These are phyloP conservation scores for Ophiocordyceps camponoti-saundersi DNA, from an alignment of 2,329 filamentous ascomycete genomes.

Conservation along the genomic window DNA sequence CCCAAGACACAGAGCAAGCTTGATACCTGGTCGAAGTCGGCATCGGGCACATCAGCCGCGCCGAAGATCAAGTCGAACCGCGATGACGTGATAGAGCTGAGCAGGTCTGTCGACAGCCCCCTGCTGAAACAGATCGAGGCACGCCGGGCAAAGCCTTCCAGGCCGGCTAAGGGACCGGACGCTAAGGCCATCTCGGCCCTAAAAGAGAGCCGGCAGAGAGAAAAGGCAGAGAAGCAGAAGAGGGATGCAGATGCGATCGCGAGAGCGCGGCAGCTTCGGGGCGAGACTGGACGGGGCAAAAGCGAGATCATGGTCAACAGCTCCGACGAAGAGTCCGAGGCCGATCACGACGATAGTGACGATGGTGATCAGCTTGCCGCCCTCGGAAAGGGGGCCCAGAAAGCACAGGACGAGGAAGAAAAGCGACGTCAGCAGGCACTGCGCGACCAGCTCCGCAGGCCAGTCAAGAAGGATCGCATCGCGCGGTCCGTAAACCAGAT, in stretches of 20 bases:
- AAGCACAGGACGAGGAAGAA: slow-evolving; percentile 30
- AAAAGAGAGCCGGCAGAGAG: slow-evolving; percentile 55
- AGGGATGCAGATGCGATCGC: slow-evolving; percentile 58
- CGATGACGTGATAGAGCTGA: slow-evolving; percentile 28
- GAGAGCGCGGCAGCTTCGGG: slow-evolving; percentile 35
- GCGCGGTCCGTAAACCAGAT: slow-evolving; percentile 80
- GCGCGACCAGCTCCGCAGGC: slow-evolving; percentile 43
- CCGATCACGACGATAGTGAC: slow-evolving; percentile 41
- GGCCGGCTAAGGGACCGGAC: slow-evolving; percentile 12
- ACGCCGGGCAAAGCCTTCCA: slow-evolving; percentile 10
- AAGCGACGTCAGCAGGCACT: slow-evolving; percentile 27
- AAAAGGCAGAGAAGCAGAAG: slow-evolving; percentile 57
- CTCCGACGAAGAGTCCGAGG: slow-evolving; percentile 57
- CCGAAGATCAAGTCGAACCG: slow-evolving; percentile 18
- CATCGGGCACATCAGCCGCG: slow-evolving; percentile 10
- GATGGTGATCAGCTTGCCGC: slow-evolving; percentile 34
- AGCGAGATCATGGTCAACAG: slow-evolving; percentile 85
- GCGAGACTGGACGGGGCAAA: slow-evolving; percentile 33
- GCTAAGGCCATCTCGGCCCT: slow-evolving; percentile 27
- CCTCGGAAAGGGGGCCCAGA: slow-evolving; percentile 28
- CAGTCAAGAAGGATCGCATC: slow-evolving; percentile 70
- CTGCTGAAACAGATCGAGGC: slow-evolving; percentile 29
- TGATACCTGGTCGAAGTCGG: slow-evolving; percentile 45
- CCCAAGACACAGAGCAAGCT: slow-evolving; percentile 41
- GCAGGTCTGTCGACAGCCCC: slow-evolving; percentile 28